Conservation (phyloP, 1,139 yeast species). For the Yamadazyma blattariae region DNA sequence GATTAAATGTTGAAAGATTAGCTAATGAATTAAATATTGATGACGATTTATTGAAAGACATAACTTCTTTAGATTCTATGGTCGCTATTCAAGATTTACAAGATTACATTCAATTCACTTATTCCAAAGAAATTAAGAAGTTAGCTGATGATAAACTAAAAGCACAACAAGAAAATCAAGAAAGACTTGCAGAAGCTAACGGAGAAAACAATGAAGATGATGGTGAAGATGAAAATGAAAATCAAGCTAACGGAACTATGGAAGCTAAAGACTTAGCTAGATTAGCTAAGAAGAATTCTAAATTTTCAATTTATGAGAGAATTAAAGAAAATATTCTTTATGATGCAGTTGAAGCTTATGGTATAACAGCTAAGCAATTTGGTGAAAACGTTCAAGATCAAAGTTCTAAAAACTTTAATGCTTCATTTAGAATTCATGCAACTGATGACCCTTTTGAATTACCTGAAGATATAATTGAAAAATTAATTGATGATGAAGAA, state of each 20-base stretch:
- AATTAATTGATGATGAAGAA: constrained; percentile 51
- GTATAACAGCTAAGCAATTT: constrained; percentile 73
- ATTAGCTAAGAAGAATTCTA: constrained; percentile 60
- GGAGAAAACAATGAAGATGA: constrained; percentile 14
- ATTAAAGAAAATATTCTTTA: constrained; percentile 66
- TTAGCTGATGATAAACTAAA: constrained; percentile 17
- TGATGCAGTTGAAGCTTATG: constrained; percentile 68
- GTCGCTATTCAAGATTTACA: constrained; percentile 85
- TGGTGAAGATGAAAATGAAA: constrained; percentile 9
- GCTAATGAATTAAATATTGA: constrained; percentile 52
- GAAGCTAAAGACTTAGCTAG: constrained; percentile 5
- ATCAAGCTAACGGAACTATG: constrained; percentile 50
- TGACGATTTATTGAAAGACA: constrained; percentile 59
- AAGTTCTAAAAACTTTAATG: constrained; percentile 41
- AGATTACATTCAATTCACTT: constrained; percentile 80
- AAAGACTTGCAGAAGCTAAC: constrained; percentile 13
- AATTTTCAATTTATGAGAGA: constrained; percentile 73
- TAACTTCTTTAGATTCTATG: constrained; percentile 58
- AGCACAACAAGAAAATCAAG: constrained; percentile 12
- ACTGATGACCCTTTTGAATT: constrained; percentile 68
- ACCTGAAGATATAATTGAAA: constrained; percentile 65
- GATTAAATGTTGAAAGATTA: constrained; percentile 58
- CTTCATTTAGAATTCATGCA: constrained; percentile 63
- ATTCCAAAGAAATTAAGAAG: constrained; percentile 68
- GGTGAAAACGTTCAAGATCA: constrained; percentile 81